phyloP scores from a whole-genome alignment of 2,329 filamentous ascomycete genomes.

The Mollisia scopiformis region DNA sequence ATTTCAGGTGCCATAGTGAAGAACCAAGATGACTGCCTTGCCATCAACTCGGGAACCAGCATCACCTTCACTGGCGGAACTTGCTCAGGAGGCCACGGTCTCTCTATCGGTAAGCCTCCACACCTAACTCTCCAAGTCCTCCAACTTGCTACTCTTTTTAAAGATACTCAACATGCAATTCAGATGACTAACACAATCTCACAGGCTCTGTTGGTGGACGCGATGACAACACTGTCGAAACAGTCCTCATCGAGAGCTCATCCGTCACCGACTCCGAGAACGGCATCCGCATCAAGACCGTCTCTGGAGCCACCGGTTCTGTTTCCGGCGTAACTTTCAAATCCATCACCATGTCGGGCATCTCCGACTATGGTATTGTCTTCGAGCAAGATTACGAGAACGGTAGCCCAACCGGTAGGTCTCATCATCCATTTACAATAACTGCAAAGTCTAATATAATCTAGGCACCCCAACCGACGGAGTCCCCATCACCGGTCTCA shows the following conservation, averaged over 20 bases:
- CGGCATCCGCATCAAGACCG: constrained; percentile 45
- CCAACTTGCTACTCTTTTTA: background rate
- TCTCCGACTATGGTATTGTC: constrained; percentile 49
- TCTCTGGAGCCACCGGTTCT: constrained; percentile 41
- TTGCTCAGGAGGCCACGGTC: constrained; percentile 42
- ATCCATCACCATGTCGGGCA: constrained; percentile 52
- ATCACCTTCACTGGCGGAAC: constrained; percentile 34
- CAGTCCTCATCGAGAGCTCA: constrained; percentile 52
- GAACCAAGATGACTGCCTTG: constrained; percentile 64
- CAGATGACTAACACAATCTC: constrained; percentile 42
- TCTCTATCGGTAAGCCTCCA: too few relatives aligned
- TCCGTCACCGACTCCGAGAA: constrained; percentile 54
- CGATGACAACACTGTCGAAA: constrained; percentile 54
- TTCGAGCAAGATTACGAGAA: constrained; percentile 58
- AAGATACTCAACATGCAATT: constrained; percentile 33
- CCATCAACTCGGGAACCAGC: constrained; percentile 56
- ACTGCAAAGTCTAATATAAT: constrained; percentile 41
- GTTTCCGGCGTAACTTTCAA: constrained; percentile 55
- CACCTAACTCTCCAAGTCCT: background rate
- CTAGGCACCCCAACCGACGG: constrained; percentile 40
- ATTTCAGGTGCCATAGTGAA: constrained; percentile 54
- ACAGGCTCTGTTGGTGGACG: constrained; percentile 62
- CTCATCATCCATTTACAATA: background rate
- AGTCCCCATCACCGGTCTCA: constrained; percentile 57
- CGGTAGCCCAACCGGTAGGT: constrained; percentile 4